phyloP scores from a whole-genome alignment of 2,329 filamentous ascomycete species.

The Monilinia laxa region DNA sequence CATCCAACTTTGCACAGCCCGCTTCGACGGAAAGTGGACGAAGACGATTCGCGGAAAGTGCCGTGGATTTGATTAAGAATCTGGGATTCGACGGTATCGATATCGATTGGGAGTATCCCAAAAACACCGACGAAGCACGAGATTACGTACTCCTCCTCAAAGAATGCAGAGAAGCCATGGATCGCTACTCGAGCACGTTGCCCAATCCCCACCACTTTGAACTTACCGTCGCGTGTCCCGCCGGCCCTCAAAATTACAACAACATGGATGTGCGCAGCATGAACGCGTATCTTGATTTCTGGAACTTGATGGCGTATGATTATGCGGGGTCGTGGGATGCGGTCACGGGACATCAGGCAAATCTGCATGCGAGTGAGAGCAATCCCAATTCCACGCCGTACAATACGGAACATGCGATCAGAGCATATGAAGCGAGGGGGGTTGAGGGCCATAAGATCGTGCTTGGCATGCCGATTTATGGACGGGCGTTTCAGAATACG shows the following conservation, averaged over 20 bases:
- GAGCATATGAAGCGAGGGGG: conserved; percentile 65
- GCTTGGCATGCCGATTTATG: conserved; percentile 89
- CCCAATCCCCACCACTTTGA: conserved; percentile 53
- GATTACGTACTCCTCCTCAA: conserved; percentile 60
- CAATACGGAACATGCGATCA: conserved; percentile 68
- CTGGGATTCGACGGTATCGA: conserved; percentile 74
- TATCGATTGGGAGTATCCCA: conserved; percentile 69
- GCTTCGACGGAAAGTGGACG: conserved; percentile 70
- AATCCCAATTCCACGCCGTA: conserved; percentile 72
- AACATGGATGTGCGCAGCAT: conserved; percentile 63
- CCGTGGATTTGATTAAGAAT: conserved; percentile 74
- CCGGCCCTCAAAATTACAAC: conserved; percentile 60
- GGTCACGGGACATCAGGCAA: conserved; percentile 73
- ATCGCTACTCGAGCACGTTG: conserved; percentile 53
- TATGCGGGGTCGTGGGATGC: conserved; percentile 81
- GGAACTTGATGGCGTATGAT: conserved; percentile 88
- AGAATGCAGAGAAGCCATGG: conserved; percentile 56
- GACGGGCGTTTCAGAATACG: conserved; percentile 78
- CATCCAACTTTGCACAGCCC: conserved; percentile 74
- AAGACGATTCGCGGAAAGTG: conserved; percentile 67
- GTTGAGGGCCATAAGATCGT: conserved; percentile 74
- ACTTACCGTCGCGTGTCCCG: conserved; percentile 63
- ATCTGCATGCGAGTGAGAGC: conserved; percentile 61
- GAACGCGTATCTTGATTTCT: conserved; percentile 68
- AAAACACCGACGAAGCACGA: conserved; percentile 53